phyloP scores from a whole-genome alignment of 192 early-diverging fungal genomes.

The Backusella sp. region DNA sequence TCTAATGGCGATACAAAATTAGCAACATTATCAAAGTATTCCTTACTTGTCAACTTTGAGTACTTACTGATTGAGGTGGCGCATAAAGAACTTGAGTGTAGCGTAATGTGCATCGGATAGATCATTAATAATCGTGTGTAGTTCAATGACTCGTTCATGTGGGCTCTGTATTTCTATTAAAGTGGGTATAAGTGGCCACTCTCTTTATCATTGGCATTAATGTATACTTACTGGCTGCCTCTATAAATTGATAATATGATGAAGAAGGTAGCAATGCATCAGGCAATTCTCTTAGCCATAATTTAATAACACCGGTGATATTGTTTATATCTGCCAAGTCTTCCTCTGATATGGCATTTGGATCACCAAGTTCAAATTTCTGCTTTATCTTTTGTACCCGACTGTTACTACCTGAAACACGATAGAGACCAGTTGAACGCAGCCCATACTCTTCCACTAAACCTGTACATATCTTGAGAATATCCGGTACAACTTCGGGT shows the following conservation, averaged over 20 bases:
- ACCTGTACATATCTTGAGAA: slow-evolving; percentile 77
- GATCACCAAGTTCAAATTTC: slow-evolving; percentile 69
- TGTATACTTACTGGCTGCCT: slow-evolving; percentile 62
- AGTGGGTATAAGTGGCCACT: background rate
- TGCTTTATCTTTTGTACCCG: slow-evolving; percentile 71
- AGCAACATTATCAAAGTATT: background rate
- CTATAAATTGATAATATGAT: slow-evolving; percentile 66
- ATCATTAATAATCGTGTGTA: slow-evolving; percentile 72
- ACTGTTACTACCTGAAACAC: slow-evolving; percentile 78
- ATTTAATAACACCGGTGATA: slow-evolving; percentile 82
- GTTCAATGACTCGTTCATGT: slow-evolving; percentile 49
- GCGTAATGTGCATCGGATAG: slow-evolving; percentile 82
- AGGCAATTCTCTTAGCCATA: slow-evolving; percentile 92
- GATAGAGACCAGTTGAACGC: slow-evolving; percentile 81
- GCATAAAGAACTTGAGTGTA: slow-evolving; percentile 78
- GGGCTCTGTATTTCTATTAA: slow-evolving; percentile 59
- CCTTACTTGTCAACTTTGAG: background rate
- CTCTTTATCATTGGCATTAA: background rate
- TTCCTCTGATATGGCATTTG: slow-evolving; percentile 58
- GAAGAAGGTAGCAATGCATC: slow-evolving; percentile 77
- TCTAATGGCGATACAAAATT: slow-evolving; percentile 29
- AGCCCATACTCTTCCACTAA: slow-evolving; percentile 77
- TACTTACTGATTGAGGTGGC: slow-evolving; percentile 74
- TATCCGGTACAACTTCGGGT: slow-evolving; percentile 65
- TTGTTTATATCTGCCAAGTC: slow-evolving; percentile 76